phyloP scores from a whole-genome alignment of 2,329 filamentous ascomycete species.

The Helminthosporium solani region DNA sequence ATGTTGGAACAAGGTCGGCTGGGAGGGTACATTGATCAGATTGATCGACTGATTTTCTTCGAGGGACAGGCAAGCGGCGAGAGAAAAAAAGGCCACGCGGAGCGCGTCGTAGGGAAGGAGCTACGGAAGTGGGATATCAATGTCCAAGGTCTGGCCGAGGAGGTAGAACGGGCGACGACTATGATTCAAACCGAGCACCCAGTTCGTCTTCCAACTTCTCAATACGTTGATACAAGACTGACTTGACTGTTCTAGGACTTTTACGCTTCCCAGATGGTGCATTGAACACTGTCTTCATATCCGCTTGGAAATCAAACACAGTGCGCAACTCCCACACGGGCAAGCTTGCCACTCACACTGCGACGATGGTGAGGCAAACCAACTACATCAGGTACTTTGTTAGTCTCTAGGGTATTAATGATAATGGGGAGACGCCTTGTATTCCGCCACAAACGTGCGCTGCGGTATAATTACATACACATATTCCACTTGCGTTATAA shows the following conservation, averaged over 20 bases:
- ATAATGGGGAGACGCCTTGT: no score
- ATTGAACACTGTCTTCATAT: constrained; percentile 15
- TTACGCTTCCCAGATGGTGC: constrained; percentile 47
- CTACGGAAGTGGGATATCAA: constrained; percentile 87
- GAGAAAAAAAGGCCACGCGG: constrained; percentile 65
- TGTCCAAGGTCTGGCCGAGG: constrained; percentile 81
- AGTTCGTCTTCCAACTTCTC: constrained; percentile 45
- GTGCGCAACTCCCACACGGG: not conserved
- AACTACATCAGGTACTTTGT: no score
- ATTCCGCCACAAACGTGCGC: no score
- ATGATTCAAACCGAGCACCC: constrained; percentile 80
- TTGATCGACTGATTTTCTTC: constrained; percentile 85
- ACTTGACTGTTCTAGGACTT: constrained; percentile 33
- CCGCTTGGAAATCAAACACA: not conserved
- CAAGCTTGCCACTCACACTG: no score
- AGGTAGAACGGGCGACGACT: constrained; percentile 83
- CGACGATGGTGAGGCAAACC: no score
- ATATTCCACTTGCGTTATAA: no score
- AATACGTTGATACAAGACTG: not conserved
- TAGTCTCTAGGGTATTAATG: no score
- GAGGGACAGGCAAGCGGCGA: constrained; percentile 72
- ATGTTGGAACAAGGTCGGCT: constrained; percentile 97
- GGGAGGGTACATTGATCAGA: constrained; percentile 89
- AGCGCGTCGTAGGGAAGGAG: constrained; percentile 63
- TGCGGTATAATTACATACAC: no score